Evolutionary conservation across 2,329 filamentous ascomycete genomes (phyloP), one percentile per base, ranked within the genome.

Genomic region (Berkeleyomyces basicola): DNA sequence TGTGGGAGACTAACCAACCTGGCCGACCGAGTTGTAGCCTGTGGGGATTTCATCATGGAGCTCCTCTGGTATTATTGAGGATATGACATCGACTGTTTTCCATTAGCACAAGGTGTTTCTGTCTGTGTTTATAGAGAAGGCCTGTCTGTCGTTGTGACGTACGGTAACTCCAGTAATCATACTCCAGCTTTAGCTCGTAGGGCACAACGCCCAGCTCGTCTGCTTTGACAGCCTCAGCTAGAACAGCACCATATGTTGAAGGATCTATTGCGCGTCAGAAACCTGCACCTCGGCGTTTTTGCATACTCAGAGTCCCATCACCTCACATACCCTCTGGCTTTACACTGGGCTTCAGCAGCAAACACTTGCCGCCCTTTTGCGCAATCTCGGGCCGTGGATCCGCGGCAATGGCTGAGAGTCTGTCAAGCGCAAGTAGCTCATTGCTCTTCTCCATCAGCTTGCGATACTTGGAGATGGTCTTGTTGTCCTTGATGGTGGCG

Each of bases 21-120:
- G 92, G 23, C 93, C 92, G 43, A 92, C 90, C 43, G 86, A 84
- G 63, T 90, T 90, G 76, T 95, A 97, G 58, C 90, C 90, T 40
- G 83, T 82, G 2, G 91, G 92, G 40, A 93, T 84, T 68, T 95
- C 90, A 47, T 86, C 84, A 67, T 90, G 83, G 33, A 87, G 78
- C 58, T 89, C 85, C 67, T 90, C 84, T 0, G 91, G 91, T 0
- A 99, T 78, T 62, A 96, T 82, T 3, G 89, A 83, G 58, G 78
- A 78, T 70, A 96, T 88, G 46, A 99, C 87, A 68, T 97, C 91
- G 65, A 86, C 86, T 88, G 62, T 23, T 6, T 16, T 44, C 3
- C 62, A 65, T 73, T 62, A 70, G 67, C 33, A 58, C 23, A 23
- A 23, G 23, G 23, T 23, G 23, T 23, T 23, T 23, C 23, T 23